Evolutionary conservation across 139 green algal species (phyloP), one percentile per base, ranked within the genome.

Genomic region (Tetraselmis chui): DNA sequence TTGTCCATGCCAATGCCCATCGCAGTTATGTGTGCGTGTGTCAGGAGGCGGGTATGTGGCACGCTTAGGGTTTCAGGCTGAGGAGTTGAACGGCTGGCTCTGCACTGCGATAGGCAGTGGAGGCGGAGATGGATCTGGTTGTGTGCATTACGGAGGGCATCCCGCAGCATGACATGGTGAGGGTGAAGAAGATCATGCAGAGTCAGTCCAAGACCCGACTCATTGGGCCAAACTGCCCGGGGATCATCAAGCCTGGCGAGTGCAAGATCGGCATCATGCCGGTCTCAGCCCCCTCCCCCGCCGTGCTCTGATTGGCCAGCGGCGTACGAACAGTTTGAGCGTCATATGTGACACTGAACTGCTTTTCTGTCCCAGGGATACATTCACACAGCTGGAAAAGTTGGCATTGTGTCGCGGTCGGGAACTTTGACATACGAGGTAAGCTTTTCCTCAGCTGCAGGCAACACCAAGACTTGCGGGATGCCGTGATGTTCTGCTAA

Each of bases 221-320:
- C 1, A 99, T 99, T 82, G 97, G 96, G 0, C 97, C 97, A 83
- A 99, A 99, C 87, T 99, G 97, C 89, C 97, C 97, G 0, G 97
- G 96, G 78, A 97, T 97, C 88, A 97, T 98, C 91, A 98, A 98
- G 90, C 97, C 97, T 28, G 97, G 95, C 1, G 97, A 98, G 85
- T 99, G 96, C 91, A 99, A 99, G 89, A 99, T 99, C 59, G 96
- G 97, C 31, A 99, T 99, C 92, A 98, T 98, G 95, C 95, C 95
- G 59, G 92, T 94, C 18, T 67, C 11, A 18, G 11, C 45, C 18
- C 45, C 45, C 45, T 67, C 45, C 45, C 45, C 45, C 45, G 45
- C 5, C 45, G 11, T 18, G 11, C 5, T 67, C 45, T 18, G 45
- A 5, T 67, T 67, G 11, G 45, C 45, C 45, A 67, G 11, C 45